Evolutionary conservation across 2,329 filamentous ascomycete genomes (phyloP).

Genomic region (Eutypella sp.): DNA sequence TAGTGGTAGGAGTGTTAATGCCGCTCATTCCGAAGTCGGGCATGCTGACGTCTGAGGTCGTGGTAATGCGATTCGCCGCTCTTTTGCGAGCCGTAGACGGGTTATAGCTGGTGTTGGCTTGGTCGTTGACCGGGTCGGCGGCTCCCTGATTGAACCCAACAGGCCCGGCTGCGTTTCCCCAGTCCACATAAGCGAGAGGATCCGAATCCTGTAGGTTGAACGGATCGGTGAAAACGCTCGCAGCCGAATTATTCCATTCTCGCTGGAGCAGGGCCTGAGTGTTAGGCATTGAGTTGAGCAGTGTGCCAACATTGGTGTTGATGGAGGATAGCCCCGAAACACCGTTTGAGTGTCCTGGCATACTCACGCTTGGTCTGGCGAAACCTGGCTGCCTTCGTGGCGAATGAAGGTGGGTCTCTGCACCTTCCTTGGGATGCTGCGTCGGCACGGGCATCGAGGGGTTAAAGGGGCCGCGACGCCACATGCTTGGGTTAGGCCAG

Average conservation of each 20-base stretch:
- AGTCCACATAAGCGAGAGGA: slow-evolving; percentile 24
- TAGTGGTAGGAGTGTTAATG: slow-evolving; percentile 12
- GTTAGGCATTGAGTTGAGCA: slow-evolving; percentile 23
- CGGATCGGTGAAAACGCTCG: slow-evolving; percentile 20
- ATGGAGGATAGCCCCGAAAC: slow-evolving; percentile 14
- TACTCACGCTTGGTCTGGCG: slow-evolving; percentile 10
- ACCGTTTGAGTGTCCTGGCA: slow-evolving; percentile 11
- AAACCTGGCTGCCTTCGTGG: slow-evolving; percentile 38
- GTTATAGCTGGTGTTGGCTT: slow-evolving; percentile 12
- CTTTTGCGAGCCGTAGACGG: slow-evolving; percentile 11
- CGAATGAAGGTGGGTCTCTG: slow-evolving; percentile 60
- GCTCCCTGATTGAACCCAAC: slow-evolving; percentile 13
- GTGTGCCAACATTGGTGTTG: slow-evolving; percentile 8
- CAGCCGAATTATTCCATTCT: slow-evolving; percentile 9
- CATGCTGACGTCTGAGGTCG: slow-evolving; percentile 38
- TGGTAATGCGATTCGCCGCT: slow-evolving; percentile 21
- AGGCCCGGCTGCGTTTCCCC: slow-evolving; percentile 16
- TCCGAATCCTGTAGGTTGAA: slow-evolving; percentile 21
- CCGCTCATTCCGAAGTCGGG: slow-evolving; percentile 31
- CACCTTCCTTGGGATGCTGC: slow-evolving; percentile 37
- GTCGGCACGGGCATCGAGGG: slow-evolving; percentile 36
- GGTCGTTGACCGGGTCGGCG: slow-evolving; percentile 14
- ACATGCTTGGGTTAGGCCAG: slow-evolving; percentile 73
- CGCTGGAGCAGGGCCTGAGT: slow-evolving; percentile 23
- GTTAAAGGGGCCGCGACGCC: slow-evolving; percentile 45